phyloP scores from a whole-genome alignment of 2,329 filamentous ascomycete genomes.

The Trichoderma koningii region DNA sequence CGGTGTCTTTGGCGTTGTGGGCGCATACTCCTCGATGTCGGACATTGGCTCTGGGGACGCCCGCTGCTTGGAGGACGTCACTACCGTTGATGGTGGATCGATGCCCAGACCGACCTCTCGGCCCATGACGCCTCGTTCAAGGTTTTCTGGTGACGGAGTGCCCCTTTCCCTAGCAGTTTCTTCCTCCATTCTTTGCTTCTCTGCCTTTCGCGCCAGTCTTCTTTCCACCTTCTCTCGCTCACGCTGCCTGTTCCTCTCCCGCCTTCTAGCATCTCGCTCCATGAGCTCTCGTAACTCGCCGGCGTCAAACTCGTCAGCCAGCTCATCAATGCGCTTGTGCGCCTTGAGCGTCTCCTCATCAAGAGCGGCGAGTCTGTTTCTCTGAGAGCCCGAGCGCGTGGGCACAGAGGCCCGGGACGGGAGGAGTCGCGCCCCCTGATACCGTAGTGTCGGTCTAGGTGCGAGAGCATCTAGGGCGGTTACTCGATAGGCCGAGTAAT shows the following conservation, averaged over 20 bases:
- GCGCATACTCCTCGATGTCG: slow-evolving; percentile 29
- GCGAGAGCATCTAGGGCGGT: slow-evolving; percentile 79
- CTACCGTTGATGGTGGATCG: slow-evolving; percentile 55
- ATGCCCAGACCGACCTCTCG: slow-evolving; percentile 61
- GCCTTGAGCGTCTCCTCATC: slow-evolving; percentile 62
- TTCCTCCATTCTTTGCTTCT: slow-evolving; percentile 64
- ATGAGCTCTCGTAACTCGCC: slow-evolving; percentile 83
- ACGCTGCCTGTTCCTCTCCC: slow-evolving; percentile 69
- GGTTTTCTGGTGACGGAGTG: slow-evolving; percentile 55
- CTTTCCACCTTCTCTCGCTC: slow-evolving; percentile 69
- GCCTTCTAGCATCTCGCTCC: slow-evolving; percentile 82
- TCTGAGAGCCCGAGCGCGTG: slow-evolving; percentile 52
- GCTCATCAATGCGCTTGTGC: slow-evolving; percentile 64
- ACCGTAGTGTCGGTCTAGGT: slow-evolving; percentile 81
- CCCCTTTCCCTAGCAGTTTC: slow-evolving; percentile 56
- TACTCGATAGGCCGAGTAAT: slow-evolving; percentile 73
- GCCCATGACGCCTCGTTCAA: slow-evolving; percentile 63
- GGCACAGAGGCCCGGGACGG: slow-evolving; percentile 50
- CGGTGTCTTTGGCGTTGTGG: slow-evolving; percentile 19
- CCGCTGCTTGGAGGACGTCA: slow-evolving; percentile 59
- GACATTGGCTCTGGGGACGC: slow-evolving; percentile 34
- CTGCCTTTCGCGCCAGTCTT: slow-evolving; percentile 65
- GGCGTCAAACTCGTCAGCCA: slow-evolving; percentile 85
- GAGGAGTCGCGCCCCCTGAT: slow-evolving; percentile 64
- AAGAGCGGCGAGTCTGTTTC: slow-evolving; percentile 57